A percentile compares a stretch with the other conserved stretches of the same genome.
Evolutionary conservation across 176 grass and related monocot species (phyloP).

Genomic region (Secale cereale): DNA sequence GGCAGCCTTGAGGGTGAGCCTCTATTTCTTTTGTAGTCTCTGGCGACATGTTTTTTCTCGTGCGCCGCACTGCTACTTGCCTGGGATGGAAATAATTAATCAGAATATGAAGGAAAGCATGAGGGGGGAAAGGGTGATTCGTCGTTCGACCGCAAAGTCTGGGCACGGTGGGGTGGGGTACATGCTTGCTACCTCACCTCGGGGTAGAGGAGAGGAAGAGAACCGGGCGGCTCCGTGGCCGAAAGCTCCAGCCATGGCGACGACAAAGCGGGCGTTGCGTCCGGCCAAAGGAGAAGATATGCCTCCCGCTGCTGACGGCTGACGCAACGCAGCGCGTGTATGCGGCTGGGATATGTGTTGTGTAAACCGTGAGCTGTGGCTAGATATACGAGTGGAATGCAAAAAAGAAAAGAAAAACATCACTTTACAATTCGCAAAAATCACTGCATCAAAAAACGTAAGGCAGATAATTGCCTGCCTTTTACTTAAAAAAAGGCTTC

Average conservation of each 20-base stretch:
- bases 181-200: background rate
- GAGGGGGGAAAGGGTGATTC: constrained; percentile 14
- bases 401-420: too few species aligned
- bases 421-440: too few species aligned
- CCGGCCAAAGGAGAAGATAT: background rate
- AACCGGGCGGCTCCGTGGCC: background rate
- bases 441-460: too few species aligned
- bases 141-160: constrained; percentile 7
- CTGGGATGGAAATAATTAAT: background rate
- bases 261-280: background rate
- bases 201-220: background rate
- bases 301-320: background rate
- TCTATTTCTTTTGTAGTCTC: background rate
- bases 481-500: too few species aligned
- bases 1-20: background rate
- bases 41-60: constrained; percentile 26
- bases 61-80: background rate
- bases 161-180: background rate
- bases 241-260: background rate
- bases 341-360: background rate
- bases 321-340: background rate
- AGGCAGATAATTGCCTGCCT: too few species aligned
- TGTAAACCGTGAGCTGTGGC: background rate
- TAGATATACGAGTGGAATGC: background rate
- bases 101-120: background rate